Evolutionary conservation across 2,329 filamentous ascomycete species (phyloP).

Genomic region (Trichoderma polysporum): DNA sequence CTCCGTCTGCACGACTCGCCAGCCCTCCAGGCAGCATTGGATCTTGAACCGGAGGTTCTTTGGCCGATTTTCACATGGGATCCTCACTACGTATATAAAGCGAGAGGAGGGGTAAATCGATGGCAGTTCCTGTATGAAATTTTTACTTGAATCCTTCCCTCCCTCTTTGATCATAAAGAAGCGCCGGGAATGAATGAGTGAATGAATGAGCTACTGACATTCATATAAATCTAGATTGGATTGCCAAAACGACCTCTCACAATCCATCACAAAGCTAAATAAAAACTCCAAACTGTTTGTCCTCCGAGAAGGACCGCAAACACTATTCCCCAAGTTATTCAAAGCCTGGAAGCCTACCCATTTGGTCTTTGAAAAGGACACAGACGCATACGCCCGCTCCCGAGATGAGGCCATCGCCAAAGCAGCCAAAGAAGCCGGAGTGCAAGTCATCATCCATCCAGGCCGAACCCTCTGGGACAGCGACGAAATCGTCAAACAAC

Average conservation of each 20-base stretch:
- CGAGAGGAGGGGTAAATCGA: slow-evolving; percentile 68
- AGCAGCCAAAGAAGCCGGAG: slow-evolving; percentile 63
- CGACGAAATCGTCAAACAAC: slow-evolving; percentile 64
- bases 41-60: slow-evolving; percentile 64
- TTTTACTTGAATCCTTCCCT: not conserved
- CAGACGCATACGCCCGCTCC: slow-evolving; percentile 67
- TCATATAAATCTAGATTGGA: slow-evolving; percentile 53
- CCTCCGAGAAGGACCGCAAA: slow-evolving; percentile 70
- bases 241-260: slow-evolving; percentile 69
- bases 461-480: slow-evolving; percentile 74
- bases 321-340: slow-evolving; percentile 69
- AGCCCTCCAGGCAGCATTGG: slow-evolving; percentile 68
- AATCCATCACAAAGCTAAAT: slow-evolving; percentile 67
- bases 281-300: slow-evolving; percentile 69
- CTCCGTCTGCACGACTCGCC: slow-evolving; percentile 76
- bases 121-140: slow-evolving; percentile 65
- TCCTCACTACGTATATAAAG: slow-evolving; percentile 74
- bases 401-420: slow-evolving; percentile 60
- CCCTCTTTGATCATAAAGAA: not conserved
- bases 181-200: not conserved
- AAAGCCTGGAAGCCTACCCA: slow-evolving; percentile 72
- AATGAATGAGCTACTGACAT: not conserved
- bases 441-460: slow-evolving; percentile 62
- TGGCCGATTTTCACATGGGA: slow-evolving; percentile 82
- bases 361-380: slow-evolving; percentile 77